Conservation (phyloP, 495 filamentous ascomycete genomes). For the Xylaria sp. region DNA sequence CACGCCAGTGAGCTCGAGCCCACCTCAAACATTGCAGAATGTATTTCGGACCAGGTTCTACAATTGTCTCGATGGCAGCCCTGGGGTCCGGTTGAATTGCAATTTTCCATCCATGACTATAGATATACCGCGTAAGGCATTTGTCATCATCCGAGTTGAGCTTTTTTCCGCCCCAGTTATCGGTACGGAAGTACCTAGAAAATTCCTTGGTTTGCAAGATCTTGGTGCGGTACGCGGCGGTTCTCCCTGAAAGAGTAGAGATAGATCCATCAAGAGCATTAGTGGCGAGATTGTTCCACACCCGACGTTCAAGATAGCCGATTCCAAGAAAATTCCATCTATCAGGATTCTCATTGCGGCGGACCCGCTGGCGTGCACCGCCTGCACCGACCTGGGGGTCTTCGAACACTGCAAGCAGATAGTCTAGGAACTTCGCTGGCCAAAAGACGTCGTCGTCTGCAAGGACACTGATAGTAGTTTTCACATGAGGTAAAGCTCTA, state of each 20-base stretch:
- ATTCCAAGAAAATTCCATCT: slow-evolving; percentile 79
- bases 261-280: slow-evolving; percentile 85
- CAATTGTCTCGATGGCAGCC: slow-evolving; percentile 75
- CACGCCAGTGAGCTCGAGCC: slow-evolving; percentile 83
- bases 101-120: slow-evolving; percentile 77
- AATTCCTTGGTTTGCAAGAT: slow-evolving; percentile 82
- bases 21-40: slow-evolving; percentile 81
- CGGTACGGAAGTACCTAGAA: slow-evolving; percentile 72
- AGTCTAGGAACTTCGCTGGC: slow-evolving; percentile 76
- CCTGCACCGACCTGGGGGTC: slow-evolving; percentile 78
- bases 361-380: slow-evolving; percentile 81
- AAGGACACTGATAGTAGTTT: slow-evolving; percentile 77
- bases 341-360: slow-evolving; percentile 65
- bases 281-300: slow-evolving; percentile 89
- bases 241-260: slow-evolving; percentile 87
- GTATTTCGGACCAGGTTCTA: slow-evolving; percentile 76
- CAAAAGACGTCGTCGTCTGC: slow-evolving; percentile 90
- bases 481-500: slow-evolving; percentile 76
- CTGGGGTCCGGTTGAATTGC: slow-evolving; percentile 78
- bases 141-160: slow-evolving; percentile 88
- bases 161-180: slow-evolving; percentile 74
- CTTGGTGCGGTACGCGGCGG: slow-evolving; percentile 79
- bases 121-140: slow-evolving; percentile 82
- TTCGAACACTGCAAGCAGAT: slow-evolving; percentile 87
- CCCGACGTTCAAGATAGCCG: slow-evolving; percentile 81